Evolutionary conservation across 345 rosid genomes (phyloP), one percentile per base, ranked within the genome.

Genomic region (Ceriops zippeliana): DNA sequence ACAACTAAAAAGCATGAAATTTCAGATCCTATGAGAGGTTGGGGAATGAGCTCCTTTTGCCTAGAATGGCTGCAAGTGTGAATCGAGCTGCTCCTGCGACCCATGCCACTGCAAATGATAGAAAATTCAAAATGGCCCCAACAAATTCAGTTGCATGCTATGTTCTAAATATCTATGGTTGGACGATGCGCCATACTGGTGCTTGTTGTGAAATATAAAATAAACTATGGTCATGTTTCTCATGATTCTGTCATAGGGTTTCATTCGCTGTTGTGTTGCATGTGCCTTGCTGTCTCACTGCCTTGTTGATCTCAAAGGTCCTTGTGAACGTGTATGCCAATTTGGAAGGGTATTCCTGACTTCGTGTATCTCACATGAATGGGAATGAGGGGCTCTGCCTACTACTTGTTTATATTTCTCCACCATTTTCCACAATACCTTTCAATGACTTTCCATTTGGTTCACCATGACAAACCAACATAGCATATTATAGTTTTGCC

Each of bases 51-150:
- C 76, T 56, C 30, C 54, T 24, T 72, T 47, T 60, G 78, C 79
- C 17, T 91, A 78, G 77, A 63, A 74, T 24, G 84, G 69, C 31
- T 91, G 97, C 82, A 87, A 81, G 76, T 91, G 97, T 27, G 96
- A 91, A 74, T 73, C 88, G 46, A 86, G 38, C 96, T 89, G 96
- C 81, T 58, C 57, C 34, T 90, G 96, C 52, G 82, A 83, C 51
- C 74, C 77, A 47, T 86, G 82, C 77, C 69, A n/a, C 46, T 91
- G 97, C 76, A 63, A 47, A 46, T 67, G 75, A 35, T 1, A 77
- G 46, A 62, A 37, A 47, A 49, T 37, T 24, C 9, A 35, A 16
- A 9, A 66, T 34, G 70, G 61, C 61, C 47, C 61, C 61, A 54
- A 4, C 52, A 38, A 62, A 62, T 28, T 27, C 8, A 38, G 31